Evolutionary conservation across 2,329 filamentous ascomycete genomes (phyloP), one percentile per base, ranked within the genome.

Genomic region (Diaporthe ilicicola): DNA sequence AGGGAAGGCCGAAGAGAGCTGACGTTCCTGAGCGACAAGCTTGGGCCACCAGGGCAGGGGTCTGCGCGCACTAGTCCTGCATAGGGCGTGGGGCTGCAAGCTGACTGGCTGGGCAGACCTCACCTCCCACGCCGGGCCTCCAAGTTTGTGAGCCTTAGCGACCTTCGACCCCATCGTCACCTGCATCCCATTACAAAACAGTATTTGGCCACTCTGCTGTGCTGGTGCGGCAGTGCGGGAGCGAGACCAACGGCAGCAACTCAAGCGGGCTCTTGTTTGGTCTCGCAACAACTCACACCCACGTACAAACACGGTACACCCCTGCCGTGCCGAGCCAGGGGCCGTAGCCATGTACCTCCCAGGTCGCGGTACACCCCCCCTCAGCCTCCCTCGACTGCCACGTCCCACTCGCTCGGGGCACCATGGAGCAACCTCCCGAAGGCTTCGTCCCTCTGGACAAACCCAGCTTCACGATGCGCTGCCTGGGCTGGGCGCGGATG

Each of bases 111-210:
- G 29, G 17, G 24, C 19, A 32, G 37, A 59, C 64, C 27, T 70
- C 55, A 70, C 46, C 55, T 64, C 39, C 53, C 68, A 32, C 64
- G 53, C 66, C n/a, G 34, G 32, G 62, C 62, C 50, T 66, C 54
- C 59, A 56, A 17, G 68, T 17, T 65, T 70, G 46, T 39, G 34
- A 59, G 42, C 54, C 17, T 46, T 68, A 51, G 53, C 50, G 59
- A 64, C 42, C 59, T 27, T 50, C 29, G 50, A 64, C 59, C 62
- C 70, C 53, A 70, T 67, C 48, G 54, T 32, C 19, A 29, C 54
- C 62, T 71, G 64, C 64, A 72, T 69, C 56, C 67, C 37, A 73
- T 73, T 71, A 73, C 71, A 73, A 64, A 73, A 69, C 71, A 55
- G 42, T 73, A 66, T 66, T 59, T 62, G 65, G 42, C 37, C 27